Evolutionary conservation across 139 green algal species (phyloP), one percentile per base, ranked within the genome.

Genomic region (Chlorella vulgaris): DNA sequence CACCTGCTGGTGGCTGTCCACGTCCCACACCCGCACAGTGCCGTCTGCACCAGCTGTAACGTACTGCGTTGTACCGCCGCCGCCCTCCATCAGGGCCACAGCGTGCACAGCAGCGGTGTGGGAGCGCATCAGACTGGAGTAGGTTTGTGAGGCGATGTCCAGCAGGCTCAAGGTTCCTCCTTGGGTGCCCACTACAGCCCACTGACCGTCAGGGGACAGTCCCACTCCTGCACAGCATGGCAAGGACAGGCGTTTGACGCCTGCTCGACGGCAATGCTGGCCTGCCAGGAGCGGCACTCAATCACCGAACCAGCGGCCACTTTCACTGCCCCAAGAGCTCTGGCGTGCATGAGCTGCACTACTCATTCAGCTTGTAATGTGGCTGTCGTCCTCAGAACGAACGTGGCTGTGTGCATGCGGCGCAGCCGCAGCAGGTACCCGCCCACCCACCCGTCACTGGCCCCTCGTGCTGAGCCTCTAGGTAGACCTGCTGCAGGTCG

Each of bases 1-100:
- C 65, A 91, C 66, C 81, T 91, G 86, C 74, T 91, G 79, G 6
- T 78, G 88, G 63, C 36, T 81, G 42, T 68, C 69, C 19, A 86
- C 31, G 71, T 93, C 84, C 93, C 92, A 95, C n/a, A 93, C 86
- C 33, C 92, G 86, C 28, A 94, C 87, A 3, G 89, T 93, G 69
- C 89, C 89, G 68, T 97, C 93, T 4, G 74, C 76, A 13, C 88
- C 93, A 0, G 83, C 88, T 1, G 90, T 94, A 47, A 63, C 84
- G 62, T 90, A 93, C 74, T 92, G 78, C 7, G 83, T 67, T 74
- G 85, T 90, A 82, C 18, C 22, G 55, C 5, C 18, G 18, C 15
- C 55, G 5, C n/a, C 26, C 73, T 69, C 51, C 73, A 79, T n/a
- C 73, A 68, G 7, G 1, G 53, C 36, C 1, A 71, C n/a, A 13